These are phyloP conservation scores for Cordia subcordata DNA, from an alignment of 257 asterid species.

Conservation along the genomic window DNA sequence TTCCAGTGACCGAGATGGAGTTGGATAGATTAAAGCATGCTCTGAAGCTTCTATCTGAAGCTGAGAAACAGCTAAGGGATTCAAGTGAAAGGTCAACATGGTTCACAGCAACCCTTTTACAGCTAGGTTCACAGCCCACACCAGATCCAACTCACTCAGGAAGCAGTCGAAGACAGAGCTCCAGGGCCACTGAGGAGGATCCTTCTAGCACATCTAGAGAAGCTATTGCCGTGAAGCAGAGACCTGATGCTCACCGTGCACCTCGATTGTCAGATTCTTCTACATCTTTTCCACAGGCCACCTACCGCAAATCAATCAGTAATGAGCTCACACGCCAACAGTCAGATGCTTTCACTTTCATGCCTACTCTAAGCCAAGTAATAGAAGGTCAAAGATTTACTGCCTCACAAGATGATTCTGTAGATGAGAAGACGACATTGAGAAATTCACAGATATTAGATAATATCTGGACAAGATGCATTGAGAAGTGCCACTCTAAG, in stretches of 20 bases:
- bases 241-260: conserved; percentile 16
- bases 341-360: conserved; percentile 22
- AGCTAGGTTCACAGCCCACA: conserved; percentile 71
- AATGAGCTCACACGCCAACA: conserved; percentile 24
- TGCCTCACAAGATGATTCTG: conserved; percentile 25
- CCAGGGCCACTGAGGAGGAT: conserved; percentile 68
- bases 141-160: conserved; percentile 72
- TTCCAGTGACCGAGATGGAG: conserved; percentile 79
- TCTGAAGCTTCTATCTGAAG: conserved; percentile 76
- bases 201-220: conserved; percentile 45
- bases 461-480: conserved; percentile 68
- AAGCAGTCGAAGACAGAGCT: conserved; percentile 73
- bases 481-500: conserved; percentile 88
- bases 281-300: conserved; percentile 25
- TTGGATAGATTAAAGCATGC: conserved; percentile 80
- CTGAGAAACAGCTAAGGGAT: conserved; percentile 84
- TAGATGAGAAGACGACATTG: conserved; percentile 27
- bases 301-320: conserved; percentile 38
- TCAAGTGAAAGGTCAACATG: conserved; percentile 92
- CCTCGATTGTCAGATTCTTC: conserved; percentile 44
- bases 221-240: conserved; percentile 38
- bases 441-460: conserved; percentile 53
- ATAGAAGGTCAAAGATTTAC: conserved; percentile 14
- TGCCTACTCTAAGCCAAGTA: conserved; percentile 26
- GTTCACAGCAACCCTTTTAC: conserved; percentile 96